Evolutionary conservation across 257 asterid species (phyloP), one percentile per base, ranked within the genome.

Genomic region (Osmanthus fragrans): DNA sequence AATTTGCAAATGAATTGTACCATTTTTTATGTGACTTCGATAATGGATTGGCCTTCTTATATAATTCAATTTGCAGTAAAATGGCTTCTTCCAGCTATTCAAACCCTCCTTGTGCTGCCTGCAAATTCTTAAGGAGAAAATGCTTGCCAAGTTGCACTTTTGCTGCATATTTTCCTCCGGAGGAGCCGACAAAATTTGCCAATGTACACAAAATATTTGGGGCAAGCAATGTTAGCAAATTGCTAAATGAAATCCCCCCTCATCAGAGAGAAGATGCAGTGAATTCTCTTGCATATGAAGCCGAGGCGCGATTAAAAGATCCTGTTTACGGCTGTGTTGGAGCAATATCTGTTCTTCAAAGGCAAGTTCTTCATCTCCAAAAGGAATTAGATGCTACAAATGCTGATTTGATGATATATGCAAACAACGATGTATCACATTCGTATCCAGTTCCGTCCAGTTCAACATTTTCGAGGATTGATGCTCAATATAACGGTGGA

Each of bases 81-180:
- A 82, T 86, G 94, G 84, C 95, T 78, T 86, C 92, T 25, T 82
- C 91, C 66, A 80, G 78, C 82, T 83, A 86, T 66, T 87, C 91
- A 71, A 90, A 85, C 85, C 87, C 97, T 12, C 97, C 97, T 0
- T 92, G 97, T 76, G 97, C 97, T 4, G 97, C 97, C 73, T 92
- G 97, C 89, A 93, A 93, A 56, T 93, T 87, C 86, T 85, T 93
- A 10, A 68, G 97, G 76, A 76, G 97, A 34, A 93, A 88, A 76
- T 93, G 97, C 85, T 68, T 82, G 39, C 86, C 96, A 18, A 88
- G 86, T 37, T 93, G 97, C 87, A 37, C 82, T 1, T 93, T 88
- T 39, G 86, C 94, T 0, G 89, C 97, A 4, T 88, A 88, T 78
- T 93, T 93, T 34, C 97, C 96, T 3, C 93, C 97, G 1, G 97